Percentiles rank a stretch among this genome's conserved stretches.
Conservation (phyloP, 2,329 filamentous ascomycete genomes). For the Fonsecaea monophora region DNA sequence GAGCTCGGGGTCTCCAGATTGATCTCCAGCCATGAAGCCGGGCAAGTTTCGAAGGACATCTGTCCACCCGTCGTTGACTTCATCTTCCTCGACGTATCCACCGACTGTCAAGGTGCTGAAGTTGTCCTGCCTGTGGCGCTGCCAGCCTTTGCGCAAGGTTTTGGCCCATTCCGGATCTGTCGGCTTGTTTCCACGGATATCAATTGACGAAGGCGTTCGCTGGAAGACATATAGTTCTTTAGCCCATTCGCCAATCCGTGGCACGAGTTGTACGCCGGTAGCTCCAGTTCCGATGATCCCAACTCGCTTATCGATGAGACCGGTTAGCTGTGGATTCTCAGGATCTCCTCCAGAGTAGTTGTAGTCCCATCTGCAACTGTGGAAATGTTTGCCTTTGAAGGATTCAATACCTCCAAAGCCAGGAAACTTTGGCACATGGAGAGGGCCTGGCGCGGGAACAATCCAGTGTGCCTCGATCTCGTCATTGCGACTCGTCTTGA, state of each 20-base stretch:
- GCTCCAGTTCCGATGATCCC: conserved; percentile 35
- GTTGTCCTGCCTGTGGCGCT: conserved; percentile 42
- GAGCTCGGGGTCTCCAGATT: not conserved
- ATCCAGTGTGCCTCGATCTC: conserved; percentile 41
- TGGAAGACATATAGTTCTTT: conserved; percentile 49
- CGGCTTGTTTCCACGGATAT: conserved; percentile 37
- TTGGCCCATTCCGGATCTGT: conserved; percentile 24
- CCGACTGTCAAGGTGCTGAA: conserved; percentile 39
- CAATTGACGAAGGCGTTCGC: conserved; percentile 49
- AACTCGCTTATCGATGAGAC: conserved; percentile 29
- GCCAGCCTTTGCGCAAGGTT: conserved; percentile 40
- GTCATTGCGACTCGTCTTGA: conserved; percentile 41
- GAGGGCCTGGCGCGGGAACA: not conserved
- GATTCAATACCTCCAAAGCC: not conserved
- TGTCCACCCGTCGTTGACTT: conserved; percentile 44
- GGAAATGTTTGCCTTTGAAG: conserved; percentile 7
- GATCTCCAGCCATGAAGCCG: too few relatives aligned
- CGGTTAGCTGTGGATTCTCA: conserved; percentile 48
- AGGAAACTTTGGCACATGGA: conserved; percentile 1
- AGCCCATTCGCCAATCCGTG: conserved; percentile 44
- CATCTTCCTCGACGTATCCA: conserved; percentile 32
- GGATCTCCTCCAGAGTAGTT: conserved; percentile 47
- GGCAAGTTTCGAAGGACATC: not conserved
- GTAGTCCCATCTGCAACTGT: conserved; percentile 15
- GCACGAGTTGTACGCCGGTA: conserved; percentile 32